These are phyloP conservation scores for Capsicum chinense DNA, from an alignment of 257 asterid genomes.

Conservation along the genomic window DNA sequence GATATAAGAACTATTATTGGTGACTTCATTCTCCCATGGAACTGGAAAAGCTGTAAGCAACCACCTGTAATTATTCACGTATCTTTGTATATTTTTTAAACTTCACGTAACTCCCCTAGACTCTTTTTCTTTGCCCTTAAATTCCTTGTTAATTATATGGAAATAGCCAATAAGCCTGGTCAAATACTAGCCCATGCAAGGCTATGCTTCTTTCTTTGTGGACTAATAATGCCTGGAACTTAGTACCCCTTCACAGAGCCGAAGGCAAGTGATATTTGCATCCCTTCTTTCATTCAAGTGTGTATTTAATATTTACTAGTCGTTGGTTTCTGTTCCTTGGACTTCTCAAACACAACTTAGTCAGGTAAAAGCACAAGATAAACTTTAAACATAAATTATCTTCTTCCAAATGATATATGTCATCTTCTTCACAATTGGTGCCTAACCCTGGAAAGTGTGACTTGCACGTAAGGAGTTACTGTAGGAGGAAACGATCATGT, in stretches of 20 bases:
- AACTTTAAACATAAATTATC: neutral
- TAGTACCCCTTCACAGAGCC: neutral
- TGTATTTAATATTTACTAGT: neutral
- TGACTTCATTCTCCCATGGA: neutral
- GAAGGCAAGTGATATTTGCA: neutral
- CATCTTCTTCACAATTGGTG: neutral
- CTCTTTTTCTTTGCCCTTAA: neutral
- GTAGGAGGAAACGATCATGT: conserved; percentile 12
- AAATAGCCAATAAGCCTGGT: neutral
- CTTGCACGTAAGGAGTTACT: neutral
- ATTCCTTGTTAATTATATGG: neutral
- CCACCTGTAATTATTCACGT: neutral
- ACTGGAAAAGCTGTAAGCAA: neutral
- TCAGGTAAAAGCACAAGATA: conserved; percentile 4
- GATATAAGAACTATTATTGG: neutral
- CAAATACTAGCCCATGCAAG: conserved; percentile 11
- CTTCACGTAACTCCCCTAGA: neutral
- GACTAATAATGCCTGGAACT: conserved; percentile 7
- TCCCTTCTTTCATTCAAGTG: conserved; percentile 16
- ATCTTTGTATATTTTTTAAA: neutral
- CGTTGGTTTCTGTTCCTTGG: neutral
- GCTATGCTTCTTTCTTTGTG: conserved; percentile 1
- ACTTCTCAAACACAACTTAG: neutral
- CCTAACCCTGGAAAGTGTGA: conserved; percentile 15
- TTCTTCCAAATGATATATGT: conserved; percentile 19